Conservation (phyloP, 352 stramenopile species). For the Pythium graminicola region DNA sequence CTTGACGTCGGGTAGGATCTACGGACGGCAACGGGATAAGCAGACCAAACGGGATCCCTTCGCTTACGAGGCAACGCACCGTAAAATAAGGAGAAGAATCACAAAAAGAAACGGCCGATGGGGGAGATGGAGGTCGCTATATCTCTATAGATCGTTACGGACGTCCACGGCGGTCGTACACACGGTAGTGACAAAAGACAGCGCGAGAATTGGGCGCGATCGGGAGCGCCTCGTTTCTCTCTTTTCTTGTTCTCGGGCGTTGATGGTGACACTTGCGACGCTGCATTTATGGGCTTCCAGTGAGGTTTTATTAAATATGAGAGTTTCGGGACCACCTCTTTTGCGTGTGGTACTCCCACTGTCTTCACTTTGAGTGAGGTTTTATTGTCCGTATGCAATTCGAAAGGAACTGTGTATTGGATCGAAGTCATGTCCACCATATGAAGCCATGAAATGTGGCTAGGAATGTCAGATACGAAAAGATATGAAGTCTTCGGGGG, state of each 20-base stretch:
- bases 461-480: not conserved
- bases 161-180: not conserved
- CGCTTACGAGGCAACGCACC: too few relatives aligned
- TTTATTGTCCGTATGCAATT: slow-evolving; percentile 5
- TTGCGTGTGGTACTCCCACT: too few relatives aligned
- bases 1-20: not conserved
- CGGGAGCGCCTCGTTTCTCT: slow-evolving; percentile 7
- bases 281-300: not conserved
- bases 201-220: not conserved
- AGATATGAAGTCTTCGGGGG: not conserved
- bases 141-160: not conserved
- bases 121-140: not conserved
- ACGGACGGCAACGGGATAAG: too few relatives aligned
- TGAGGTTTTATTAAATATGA: slow-evolving; percentile 19
- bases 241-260: slow-evolving; percentile 15
- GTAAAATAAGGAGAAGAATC: too few relatives aligned
- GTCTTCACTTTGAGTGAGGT: too few relatives aligned
- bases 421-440: not conserved
- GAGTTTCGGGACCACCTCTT: too few relatives aligned
- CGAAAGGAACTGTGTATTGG: not conserved
- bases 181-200: too few relatives aligned
- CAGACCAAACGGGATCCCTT: too few relatives aligned
- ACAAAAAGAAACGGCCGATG: not conserved
- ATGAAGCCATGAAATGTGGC: slow-evolving; percentile 20
- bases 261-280: slow-evolving; percentile 15